Base-by-base conservation (phyloP, 257 asterid genomes). In the Marsdenia floribunda region DNA sequence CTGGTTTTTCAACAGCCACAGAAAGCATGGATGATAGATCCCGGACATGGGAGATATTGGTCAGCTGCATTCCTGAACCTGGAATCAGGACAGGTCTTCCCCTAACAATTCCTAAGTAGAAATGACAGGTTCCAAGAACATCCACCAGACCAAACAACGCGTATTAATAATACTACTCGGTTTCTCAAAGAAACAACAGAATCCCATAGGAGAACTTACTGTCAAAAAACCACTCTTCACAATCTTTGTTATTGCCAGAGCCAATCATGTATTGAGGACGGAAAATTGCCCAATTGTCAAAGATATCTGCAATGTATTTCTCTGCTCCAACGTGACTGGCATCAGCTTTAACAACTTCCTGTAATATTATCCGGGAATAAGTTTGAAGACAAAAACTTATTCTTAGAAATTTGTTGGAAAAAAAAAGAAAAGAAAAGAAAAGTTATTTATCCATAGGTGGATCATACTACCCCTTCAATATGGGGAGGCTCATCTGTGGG, bases 251-350 rank as follows among this genome's bases (percentile, higher is more conserved):
- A 82, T 94, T 94, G 59, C 99, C 99, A 2, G 98, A 92, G 73
- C 98, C 97, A 18, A 85, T 92, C 97, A 92, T 94, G 88, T 94
- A 94, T 15, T 94, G 98, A 42, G 98, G 98, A 6, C 98, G 96
- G 86, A 94, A 94, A 6, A 89, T 72, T 29, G 90, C 86, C 99
- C 97, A 94, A 64, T 77, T 86, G 14, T 72, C 84, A 53, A 94
- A 94, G 54, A 54, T 83, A 70, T 88, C 97, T 33, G 97, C 84
- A 58, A 92, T 78, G 81, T 92, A 92, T 75, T 94, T 87, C 90
- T 94, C 99, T 19, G 87, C 99, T 69, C 80, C 88, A 75, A 92
- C 99, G 74, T 94, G 99, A 70, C 99, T 93, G 40, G 97, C 97
- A 81, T 90, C 96, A 22, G 87, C 92, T 86, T 92, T 94, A 63